Percentiles rank a stretch among this genome's conserved stretches.
phyloP scores from a whole-genome alignment of 2,329 filamentous ascomycete species.

The Dactylellina drechsleri region DNA sequence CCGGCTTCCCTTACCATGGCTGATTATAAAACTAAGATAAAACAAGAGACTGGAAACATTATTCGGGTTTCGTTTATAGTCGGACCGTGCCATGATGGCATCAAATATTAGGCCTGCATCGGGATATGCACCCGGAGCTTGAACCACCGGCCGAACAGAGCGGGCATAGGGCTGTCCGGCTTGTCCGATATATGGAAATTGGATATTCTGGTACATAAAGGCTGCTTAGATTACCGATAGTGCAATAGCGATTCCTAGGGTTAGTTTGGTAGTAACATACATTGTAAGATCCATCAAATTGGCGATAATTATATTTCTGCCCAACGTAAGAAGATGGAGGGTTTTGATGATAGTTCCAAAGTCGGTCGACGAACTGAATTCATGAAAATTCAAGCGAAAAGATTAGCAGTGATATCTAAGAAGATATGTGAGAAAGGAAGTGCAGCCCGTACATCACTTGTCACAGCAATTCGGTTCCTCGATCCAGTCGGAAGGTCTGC shows the following conservation, averaged over 20 bases:
- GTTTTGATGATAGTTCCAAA: conserved; percentile 78
- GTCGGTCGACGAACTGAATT: conserved; percentile 70
- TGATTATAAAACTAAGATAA: conserved; percentile 78
- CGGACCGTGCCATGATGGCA: conserved; percentile 68
- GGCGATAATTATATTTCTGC: conserved; percentile 72
- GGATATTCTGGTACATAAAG: conserved; percentile 67
- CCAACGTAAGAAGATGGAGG: conserved; percentile 75
- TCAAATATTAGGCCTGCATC: conserved; percentile 74
- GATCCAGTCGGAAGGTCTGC: conserved; percentile 72
- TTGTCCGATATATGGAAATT: conserved; percentile 73
- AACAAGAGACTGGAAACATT: conserved; percentile 77
- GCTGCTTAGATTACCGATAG: background rate
- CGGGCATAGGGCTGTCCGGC: conserved; percentile 75
- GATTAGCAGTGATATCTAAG: too few relatives aligned
- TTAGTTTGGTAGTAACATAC: conserved; percentile 60
- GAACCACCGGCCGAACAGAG: conserved; percentile 70
- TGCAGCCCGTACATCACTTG: conserved; percentile 63
- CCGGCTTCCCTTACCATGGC: conserved; percentile 68
- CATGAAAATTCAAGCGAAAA: background rate
- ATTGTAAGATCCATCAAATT: conserved; percentile 76
- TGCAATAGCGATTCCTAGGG: background rate
- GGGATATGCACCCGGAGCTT: conserved; percentile 73
- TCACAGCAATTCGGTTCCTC: conserved; percentile 71
- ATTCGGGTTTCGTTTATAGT: conserved; percentile 72
- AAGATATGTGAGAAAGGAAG: too few relatives aligned